Percentiles rank a stretch among this genome's conserved stretches.
These are phyloP conservation scores for Sporobolomyces pararoseus DNA, from an alignment of 768 basidiomycete species.

Conservation along the genomic window DNA sequence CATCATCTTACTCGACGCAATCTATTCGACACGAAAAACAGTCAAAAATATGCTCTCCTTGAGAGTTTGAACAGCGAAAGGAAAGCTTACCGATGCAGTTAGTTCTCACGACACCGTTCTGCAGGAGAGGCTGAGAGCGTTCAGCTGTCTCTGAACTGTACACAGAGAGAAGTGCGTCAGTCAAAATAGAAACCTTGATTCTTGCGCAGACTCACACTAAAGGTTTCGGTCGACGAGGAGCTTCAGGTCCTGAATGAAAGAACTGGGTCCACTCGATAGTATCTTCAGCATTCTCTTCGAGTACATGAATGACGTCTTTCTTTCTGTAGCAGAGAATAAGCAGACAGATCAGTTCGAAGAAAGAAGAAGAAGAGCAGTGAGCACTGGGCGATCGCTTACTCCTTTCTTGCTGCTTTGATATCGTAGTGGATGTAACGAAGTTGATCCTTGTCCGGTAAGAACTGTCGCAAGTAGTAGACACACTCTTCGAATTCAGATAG, in stretches of 20 bases:
- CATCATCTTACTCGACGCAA: slow-evolving; percentile 57
- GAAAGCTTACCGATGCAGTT: slow-evolving; percentile 67
- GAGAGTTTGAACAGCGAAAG: neutral
- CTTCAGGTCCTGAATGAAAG: slow-evolving; percentile 90
- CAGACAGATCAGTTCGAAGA: too few relatives aligned
- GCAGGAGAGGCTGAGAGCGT: slow-evolving; percentile 58
- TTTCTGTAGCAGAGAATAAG: slow-evolving; percentile 2
- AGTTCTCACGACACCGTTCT: slow-evolving; percentile 85
- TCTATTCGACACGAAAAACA: slow-evolving; percentile 53
- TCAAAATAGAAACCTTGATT: too few relatives aligned
- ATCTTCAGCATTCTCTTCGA: slow-evolving; percentile 92
- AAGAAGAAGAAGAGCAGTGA: too few relatives aligned
- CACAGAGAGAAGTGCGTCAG: neutral
- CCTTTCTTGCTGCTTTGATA: slow-evolving; percentile 90
- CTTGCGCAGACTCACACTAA: slow-evolving; percentile 52
- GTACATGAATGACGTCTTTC: slow-evolving; percentile 88
- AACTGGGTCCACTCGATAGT: slow-evolving; percentile 85
- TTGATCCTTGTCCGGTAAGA: slow-evolving; percentile 75
- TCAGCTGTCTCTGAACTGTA: neutral
- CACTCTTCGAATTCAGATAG: slow-evolving; percentile 88
- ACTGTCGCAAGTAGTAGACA: slow-evolving; percentile 88
- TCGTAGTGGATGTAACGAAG: slow-evolving; percentile 95
- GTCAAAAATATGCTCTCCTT: too few relatives aligned
- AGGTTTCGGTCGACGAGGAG: slow-evolving; percentile 53
- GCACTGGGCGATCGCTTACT: slow-evolving; percentile 59